A percentile compares a stretch with the other conserved stretches of the same genome.
Evolutionary conservation across 306 rosid genomes (phyloP).

Genomic region (Oemleria cerasiformis): DNA sequence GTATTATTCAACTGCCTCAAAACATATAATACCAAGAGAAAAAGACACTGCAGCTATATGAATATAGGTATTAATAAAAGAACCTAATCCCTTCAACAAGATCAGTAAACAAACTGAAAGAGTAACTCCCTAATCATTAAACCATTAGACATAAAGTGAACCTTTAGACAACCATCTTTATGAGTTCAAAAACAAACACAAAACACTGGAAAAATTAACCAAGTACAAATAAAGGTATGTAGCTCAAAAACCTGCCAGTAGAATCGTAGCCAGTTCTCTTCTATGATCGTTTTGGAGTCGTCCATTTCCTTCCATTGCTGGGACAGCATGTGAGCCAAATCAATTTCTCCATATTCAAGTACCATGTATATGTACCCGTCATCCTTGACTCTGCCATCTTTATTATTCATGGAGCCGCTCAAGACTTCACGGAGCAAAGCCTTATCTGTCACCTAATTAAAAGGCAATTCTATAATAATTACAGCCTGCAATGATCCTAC

Average conservation of each 20-base stretch:
- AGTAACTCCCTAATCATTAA: not conserved
- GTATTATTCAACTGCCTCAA: too few species aligned
- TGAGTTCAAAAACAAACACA: conserved; percentile 6
- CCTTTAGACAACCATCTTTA: not conserved
- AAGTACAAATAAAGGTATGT: conserved; percentile 4
- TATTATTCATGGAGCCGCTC: conserved; percentile 67
- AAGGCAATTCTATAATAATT: not conserved
- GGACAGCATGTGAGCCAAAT: conserved; percentile 98
- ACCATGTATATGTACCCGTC: conserved; percentile 96
- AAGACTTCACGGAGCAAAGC: conserved; percentile 72
- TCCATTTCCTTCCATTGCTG: conserved; percentile 93
- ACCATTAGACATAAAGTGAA: not conserved
- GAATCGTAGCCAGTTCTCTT: conserved; percentile 94
- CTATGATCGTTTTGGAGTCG: conserved; percentile 52
- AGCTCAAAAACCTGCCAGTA: conserved; percentile 83
- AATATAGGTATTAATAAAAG: not conserved
- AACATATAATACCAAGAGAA: too few species aligned
- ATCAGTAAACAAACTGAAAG: not conserved
- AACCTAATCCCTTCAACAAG: conserved; percentile 6
- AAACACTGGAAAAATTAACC: not conserved
- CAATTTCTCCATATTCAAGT: conserved; percentile 96
- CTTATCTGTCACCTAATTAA: conserved; percentile 80
- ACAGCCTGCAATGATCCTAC: not conserved
- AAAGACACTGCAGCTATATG: not conserved
- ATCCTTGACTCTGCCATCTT: conserved; percentile 87